Percentiles rank a stretch among this genome's conserved stretches.
These are phyloP conservation scores for Pterocarpus santalinus DNA, from an alignment of 306 rosid species.

Conservation along the genomic window DNA sequence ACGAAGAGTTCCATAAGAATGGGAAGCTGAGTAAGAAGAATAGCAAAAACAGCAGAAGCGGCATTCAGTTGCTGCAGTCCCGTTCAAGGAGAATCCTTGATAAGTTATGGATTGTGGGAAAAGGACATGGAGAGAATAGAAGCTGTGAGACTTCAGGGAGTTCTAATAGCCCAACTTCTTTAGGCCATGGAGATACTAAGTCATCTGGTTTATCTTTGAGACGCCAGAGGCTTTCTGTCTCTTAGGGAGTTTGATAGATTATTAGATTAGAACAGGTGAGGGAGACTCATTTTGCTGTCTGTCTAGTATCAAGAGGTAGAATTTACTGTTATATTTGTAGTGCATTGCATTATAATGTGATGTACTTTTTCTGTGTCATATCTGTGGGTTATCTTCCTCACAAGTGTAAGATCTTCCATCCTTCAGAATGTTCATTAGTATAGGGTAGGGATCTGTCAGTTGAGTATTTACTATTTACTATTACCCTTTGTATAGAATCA, in stretches of 20 bases:
- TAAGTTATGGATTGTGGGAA: constrained; percentile 79
- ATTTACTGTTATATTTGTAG: background rate
- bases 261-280: constrained; percentile 17
- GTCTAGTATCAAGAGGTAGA: constrained; percentile 62
- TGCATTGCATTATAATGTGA: background rate
- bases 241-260: constrained; percentile 51
- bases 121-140: constrained; percentile 76
- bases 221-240: constrained; percentile 88
- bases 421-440: background rate
- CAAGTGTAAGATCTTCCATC: background rate
- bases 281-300: constrained; percentile 35
- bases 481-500: constrained; percentile 22
- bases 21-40: constrained; percentile 69
- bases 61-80: constrained; percentile 81
- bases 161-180: constrained; percentile 89
- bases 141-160: constrained; percentile 92
- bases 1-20: constrained; percentile 56
- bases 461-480: background rate
- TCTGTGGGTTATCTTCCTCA: background rate
- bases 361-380: constrained; percentile 6
- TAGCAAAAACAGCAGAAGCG: constrained; percentile 85
- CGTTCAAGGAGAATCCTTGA: constrained; percentile 92
- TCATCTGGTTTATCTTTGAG: constrained; percentile 70
- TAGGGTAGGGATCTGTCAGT: background rate
- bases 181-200: constrained; percentile 74